Base-by-base conservation (phyloP, 2,329 filamentous ascomycete species). In the Aspergillus clavatus region DNA sequence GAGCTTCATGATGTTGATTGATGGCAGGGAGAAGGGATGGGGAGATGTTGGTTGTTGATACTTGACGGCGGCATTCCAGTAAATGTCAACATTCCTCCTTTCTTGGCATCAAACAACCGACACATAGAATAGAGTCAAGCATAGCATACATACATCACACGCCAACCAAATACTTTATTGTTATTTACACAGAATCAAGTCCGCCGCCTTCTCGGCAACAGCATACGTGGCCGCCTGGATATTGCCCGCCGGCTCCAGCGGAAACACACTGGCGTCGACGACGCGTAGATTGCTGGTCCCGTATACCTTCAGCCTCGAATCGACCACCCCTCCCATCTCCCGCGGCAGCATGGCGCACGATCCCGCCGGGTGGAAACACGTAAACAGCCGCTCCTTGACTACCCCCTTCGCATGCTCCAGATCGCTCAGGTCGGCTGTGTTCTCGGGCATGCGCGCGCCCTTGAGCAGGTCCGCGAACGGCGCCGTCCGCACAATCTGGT, bases 181-280 rank as follows among this genome's bases (percentile, higher is more conserved):
- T n/a, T n/a, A n/a, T n/a, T n/a, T n/a, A n/a, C n/a, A n/a, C 23
- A 39, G 36, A 27, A 62, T 60, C 8, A 63, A 40, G 51, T 64
- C 63, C 0, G 59, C 56, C 2, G 57, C 62, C 38, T 59, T 59
- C 48, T 66, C 63, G 0, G 60, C 63, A 18, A 65, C 53, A 3
- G 61, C 60, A 60, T 66, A 72, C n/a, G 68, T 50, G 6, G 62
- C 61, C 7, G 61, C 56, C 51, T 66, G 61, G 12, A 69, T 62
- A 55, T 70, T 67, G 2, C 63, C 65, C 11, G 59, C 54, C 5
- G 63, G 62, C 28, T 68, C 51, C 21, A 69, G 51, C 1, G 66
- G 65, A 23, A 68, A 58, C 11, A 65, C 51, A 50, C 61, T 65
- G 2, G 65, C 64, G 40, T 68, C 66, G 7, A 65, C 62, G 4